A percentile compares a stretch with the other conserved stretches of the same genome.
phyloP scores from a whole-genome alignment of 768 basidiomycete species.

The Lentinula raphanica region DNA sequence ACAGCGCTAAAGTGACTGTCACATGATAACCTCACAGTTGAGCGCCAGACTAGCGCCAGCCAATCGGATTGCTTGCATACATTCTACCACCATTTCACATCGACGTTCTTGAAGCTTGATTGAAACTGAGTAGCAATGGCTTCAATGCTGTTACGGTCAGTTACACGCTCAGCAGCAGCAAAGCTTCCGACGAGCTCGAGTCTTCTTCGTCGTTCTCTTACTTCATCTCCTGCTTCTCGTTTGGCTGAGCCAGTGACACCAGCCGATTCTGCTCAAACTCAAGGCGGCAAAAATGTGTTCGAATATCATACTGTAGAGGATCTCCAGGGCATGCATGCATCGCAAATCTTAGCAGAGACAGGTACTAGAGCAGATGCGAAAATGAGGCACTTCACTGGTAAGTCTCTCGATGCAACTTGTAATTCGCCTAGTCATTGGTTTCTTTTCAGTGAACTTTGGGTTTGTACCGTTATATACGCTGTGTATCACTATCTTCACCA shows the following conservation, averaged over 20 bases:
- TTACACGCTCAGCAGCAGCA: conserved; percentile 38
- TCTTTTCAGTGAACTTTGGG: conserved; percentile 84
- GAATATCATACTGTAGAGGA: conserved; percentile 80
- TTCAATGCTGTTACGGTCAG: conserved; percentile 58
- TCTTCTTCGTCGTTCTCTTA: conserved; percentile 30
- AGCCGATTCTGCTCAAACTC: conserved; percentile 24
- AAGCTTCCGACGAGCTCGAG: conserved; percentile 20
- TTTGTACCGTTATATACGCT: conserved; percentile 21
- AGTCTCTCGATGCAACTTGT: conserved; percentile 15
- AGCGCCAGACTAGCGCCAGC: neutral
- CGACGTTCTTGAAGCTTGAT: neutral
- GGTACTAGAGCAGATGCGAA: conserved; percentile 67
- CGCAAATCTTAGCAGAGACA: conserved; percentile 76
- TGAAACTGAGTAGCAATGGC: conserved; percentile 39
- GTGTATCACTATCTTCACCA: neutral
- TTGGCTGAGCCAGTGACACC: conserved; percentile 25
- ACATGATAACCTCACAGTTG: neutral
- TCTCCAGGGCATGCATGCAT: conserved; percentile 71
- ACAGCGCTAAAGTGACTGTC: neutral
- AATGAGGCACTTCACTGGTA: conserved; percentile 92
- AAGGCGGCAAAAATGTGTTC: conserved; percentile 41
- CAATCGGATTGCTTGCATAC: neutral
- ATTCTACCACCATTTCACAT: neutral
- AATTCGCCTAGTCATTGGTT: neutral
- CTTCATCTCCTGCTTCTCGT: conserved; percentile 26